Evolutionary conservation across 148 eudicot species (phyloP).

Genomic region (Persicaria tinctoria): DNA sequence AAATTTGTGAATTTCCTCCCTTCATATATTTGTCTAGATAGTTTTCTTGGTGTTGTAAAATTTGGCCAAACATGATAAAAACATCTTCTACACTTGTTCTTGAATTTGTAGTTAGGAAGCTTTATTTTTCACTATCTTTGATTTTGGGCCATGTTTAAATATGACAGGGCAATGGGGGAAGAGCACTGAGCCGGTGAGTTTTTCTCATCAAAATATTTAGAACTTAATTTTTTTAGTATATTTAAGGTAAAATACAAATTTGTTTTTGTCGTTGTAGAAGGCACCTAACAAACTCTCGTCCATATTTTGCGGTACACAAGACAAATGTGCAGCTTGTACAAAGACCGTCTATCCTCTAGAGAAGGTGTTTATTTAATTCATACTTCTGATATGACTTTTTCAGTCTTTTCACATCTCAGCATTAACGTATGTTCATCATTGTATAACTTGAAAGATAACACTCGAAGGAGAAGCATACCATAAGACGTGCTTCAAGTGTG

Average conservation of each 20-base stretch:
- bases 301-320: slow-evolving; percentile 95
- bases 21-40: no score
- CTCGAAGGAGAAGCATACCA: slow-evolving; percentile 76
- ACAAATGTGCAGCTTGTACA: slow-evolving; percentile 82
- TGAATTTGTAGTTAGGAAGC: not conserved
- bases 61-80: no score
- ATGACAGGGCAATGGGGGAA: not conserved
- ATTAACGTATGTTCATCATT: not conserved
- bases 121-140: not conserved
- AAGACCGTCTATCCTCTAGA: slow-evolving; percentile 90
- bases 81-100: no score
- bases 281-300: slow-evolving; percentile 81
- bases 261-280: slow-evolving; percentile 33
- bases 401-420: not conserved
- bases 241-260: not conserved
- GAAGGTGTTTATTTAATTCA: slow-evolving; percentile 37
- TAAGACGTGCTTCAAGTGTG: slow-evolving; percentile 83
- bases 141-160: not conserved
- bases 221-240: not conserved
- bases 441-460: slow-evolving; percentile 44
- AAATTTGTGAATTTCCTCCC: no score
- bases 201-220: not conserved
- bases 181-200: not conserved
- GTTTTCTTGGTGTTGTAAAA: no score
- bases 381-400: not conserved